phyloP scores from a whole-genome alignment of 1,139 yeast genomes.

The Blastobotrys illinoisensis region DNA sequence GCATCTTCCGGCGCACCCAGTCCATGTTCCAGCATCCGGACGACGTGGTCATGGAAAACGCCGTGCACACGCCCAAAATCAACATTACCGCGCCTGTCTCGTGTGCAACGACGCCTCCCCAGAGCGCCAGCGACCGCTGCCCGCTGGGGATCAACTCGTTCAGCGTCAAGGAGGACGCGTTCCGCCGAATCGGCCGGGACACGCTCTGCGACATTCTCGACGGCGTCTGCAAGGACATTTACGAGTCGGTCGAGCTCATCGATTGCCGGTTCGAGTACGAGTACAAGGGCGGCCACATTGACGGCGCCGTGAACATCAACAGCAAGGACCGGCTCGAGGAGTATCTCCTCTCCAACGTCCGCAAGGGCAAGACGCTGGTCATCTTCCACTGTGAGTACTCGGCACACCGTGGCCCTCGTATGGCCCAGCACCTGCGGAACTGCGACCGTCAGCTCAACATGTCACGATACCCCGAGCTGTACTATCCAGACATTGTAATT shows the following conservation, averaged over 20 bases:
- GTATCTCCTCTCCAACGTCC: constrained; percentile 22
- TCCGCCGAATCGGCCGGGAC: constrained; percentile 67
- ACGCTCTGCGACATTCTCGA: constrained; percentile 60
- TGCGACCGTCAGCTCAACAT: constrained; percentile 73
- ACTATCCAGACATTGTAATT: constrained; percentile 82
- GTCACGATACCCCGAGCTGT: constrained; percentile 69
- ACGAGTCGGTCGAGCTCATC: constrained; percentile 57
- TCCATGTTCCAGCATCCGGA: constrained; percentile 53
- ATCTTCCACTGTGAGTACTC: constrained; percentile 94
- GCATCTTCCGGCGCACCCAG: constrained; percentile 54
- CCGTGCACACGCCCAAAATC: constrained; percentile 5
- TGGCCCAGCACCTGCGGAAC: constrained; percentile 82
- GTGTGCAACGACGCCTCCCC: constrained; percentile 9
- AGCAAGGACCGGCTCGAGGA: constrained; percentile 63
- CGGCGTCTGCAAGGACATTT: constrained; percentile 49
- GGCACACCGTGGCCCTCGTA: constrained; percentile 84
- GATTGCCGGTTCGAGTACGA: constrained; percentile 95
- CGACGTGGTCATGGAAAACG: constrained; percentile 31
- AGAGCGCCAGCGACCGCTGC: constrained; percentile 13
- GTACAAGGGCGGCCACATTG: constrained; percentile 86
- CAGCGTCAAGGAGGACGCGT: constrained; percentile 51
- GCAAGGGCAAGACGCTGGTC: constrained; percentile 36
- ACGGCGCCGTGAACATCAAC: constrained; percentile 72
- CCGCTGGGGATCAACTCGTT: constrained; percentile 28
- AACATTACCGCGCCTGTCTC: constrained; percentile 1